phyloP scores from a whole-genome alignment of 805 yeast genomes.

The Starmerella khaoyaiensis region DNA sequence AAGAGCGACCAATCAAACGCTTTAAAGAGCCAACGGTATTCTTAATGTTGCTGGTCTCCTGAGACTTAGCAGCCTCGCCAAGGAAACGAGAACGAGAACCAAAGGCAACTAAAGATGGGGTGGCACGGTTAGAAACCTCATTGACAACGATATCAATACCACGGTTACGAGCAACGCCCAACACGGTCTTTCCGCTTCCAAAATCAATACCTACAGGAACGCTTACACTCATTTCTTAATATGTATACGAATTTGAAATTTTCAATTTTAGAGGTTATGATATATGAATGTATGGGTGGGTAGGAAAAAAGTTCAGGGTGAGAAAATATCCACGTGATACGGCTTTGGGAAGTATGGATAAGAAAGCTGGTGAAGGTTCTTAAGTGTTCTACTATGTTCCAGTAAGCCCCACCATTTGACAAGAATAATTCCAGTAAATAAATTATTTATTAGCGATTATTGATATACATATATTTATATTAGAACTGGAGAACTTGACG shows the following conservation, averaged over 20 bases:
- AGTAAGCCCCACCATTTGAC: no score
- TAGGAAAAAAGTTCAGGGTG: no score
- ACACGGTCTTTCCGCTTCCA: slow-evolving; percentile 86
- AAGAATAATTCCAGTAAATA: no score
- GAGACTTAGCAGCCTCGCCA: slow-evolving; percentile 93
- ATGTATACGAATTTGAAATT: background rate
- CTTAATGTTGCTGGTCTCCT: slow-evolving; percentile 90
- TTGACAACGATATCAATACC: slow-evolving; percentile 97
- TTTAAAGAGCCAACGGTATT: slow-evolving; percentile 92
- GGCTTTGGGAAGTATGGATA: no score
- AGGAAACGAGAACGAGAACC: slow-evolving; percentile 78
- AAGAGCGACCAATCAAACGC: slow-evolving; percentile 74
- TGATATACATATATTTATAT: no score
- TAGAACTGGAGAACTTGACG: no score
- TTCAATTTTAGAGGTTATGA: background rate
- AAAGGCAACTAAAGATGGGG: slow-evolving; percentile 86
- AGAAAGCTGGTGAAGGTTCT: no score
- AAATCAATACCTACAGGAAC: slow-evolving; percentile 79
- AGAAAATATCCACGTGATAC: no score
- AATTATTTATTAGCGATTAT: no score
- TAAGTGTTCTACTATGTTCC: no score
- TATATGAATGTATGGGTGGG: no score
- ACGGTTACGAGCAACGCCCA: slow-evolving; percentile 90
- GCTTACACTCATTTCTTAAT: slow-evolving; percentile 21
- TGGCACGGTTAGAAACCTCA: slow-evolving; percentile 94